Evolutionary conservation across 192 early-diverging fungal genomes (phyloP).

Genomic region (Backusella mclennaniae): DNA sequence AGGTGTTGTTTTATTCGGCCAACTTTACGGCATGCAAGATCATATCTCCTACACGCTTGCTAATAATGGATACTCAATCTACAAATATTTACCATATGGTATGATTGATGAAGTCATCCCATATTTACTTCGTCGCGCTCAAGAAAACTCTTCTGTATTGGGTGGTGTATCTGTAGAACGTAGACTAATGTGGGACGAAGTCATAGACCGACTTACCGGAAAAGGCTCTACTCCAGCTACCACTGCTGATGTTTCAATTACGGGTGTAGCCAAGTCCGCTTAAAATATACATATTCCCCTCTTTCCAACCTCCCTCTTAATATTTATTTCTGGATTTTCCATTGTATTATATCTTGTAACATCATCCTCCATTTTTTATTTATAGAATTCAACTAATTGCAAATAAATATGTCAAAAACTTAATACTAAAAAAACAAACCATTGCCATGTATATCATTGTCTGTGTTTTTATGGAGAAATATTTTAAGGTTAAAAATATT

Average conservation of each 20-base stretch:
- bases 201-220: conserved; percentile 41
- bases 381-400: not conserved
- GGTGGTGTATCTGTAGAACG: conserved; percentile 61
- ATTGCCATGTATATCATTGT: not conserved
- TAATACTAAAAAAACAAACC: not conserved
- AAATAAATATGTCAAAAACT: conserved; percentile 1
- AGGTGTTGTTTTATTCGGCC: conserved; percentile 84
- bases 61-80: conserved; percentile 70
- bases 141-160: conserved; percentile 88
- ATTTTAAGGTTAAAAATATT: not conserved
- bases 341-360: conserved; percentile 9
- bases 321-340: not conserved
- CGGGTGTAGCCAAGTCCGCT: not conserved
- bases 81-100: conserved; percentile 95
- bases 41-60: conserved; percentile 81
- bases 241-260: not conserved
- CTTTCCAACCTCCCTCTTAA: not conserved
- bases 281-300: not conserved
- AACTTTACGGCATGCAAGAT: conserved; percentile 95
- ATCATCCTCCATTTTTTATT: not conserved
- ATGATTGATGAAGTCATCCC: conserved; percentile 89
- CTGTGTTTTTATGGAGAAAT: no score
- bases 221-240: not conserved
- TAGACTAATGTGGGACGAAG: conserved; percentile 56
- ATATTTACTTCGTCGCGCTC: conserved; percentile 88